phyloP scores from a whole-genome alignment of 352 stramenopile genomes.

The Phytopythium cucurbitacearum region DNA sequence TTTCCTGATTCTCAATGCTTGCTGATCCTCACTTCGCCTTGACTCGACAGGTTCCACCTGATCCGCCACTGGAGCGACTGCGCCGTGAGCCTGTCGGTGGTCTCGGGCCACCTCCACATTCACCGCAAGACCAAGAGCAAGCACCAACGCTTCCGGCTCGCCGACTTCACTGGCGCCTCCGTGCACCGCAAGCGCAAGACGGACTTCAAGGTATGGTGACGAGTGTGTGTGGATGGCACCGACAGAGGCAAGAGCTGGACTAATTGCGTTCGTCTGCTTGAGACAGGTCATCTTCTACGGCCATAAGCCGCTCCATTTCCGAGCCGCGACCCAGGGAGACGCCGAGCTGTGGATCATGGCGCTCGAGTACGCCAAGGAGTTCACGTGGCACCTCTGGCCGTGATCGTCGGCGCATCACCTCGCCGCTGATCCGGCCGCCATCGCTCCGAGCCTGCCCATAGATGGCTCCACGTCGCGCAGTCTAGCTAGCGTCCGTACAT shows the following conservation, averaged over 20 bases:
- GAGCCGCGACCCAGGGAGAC: conserved; percentile 8
- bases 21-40: neutral
- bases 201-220: conserved; percentile 15
- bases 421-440: too few relatives aligned
- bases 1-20: neutral
- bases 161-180: conserved; percentile 19
- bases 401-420: neutral
- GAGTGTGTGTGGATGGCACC: too few relatives aligned
- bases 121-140: conserved; percentile 18
- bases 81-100: conserved; percentile 18
- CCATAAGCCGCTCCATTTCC: conserved; percentile 18
- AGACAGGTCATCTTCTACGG: conserved; percentile 20
- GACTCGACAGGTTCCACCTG: conserved; percentile 10
- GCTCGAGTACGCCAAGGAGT: conserved; percentile 30
- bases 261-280: neutral
- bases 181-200: conserved; percentile 15
- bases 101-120: conserved; percentile 20
- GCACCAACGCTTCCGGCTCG: conserved; percentile 11
- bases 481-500: neutral
- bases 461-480: too few relatives aligned
- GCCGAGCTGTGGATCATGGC: conserved; percentile 22
- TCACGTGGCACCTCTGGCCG: conserved; percentile 17
- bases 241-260: neutral
- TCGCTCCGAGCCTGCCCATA: too few relatives aligned
- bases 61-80: conserved; percentile 23